Evolutionary conservation across 257 asterid species (phyloP), one percentile per base, ranked within the genome.

Genomic region (Solanum chmielewskii): DNA sequence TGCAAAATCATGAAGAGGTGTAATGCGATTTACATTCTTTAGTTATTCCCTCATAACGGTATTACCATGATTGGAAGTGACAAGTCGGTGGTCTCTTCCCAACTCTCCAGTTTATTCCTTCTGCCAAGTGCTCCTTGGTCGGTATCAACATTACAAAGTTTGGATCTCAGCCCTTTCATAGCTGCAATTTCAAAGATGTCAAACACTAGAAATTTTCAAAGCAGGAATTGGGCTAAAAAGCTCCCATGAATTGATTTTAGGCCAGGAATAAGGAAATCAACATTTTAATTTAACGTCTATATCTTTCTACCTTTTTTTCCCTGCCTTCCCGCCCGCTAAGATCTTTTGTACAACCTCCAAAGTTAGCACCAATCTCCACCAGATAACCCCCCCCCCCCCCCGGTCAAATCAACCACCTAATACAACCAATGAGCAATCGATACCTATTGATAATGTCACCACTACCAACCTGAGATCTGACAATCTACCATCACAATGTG

Each of bases 101-200:
- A 85, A 62, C 87, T 91, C 93, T 91, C 98, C 99, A 96, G 41
- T 93, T 97, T 83, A 91, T 89, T 88, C 98, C 99, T 89, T 96
- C 95, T 14, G 99, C 99, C 81, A 96, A 93, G 91, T 96, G 99
- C 92, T 96, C 99, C 89, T 95, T 96, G 93, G 89, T 96, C 66
- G 98, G 98, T 11, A 98, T 96, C 90, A 95, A 88, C 99, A 96
- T 96, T 77, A 96, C 98, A 23, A 92, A 96, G 90, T 96, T 96
- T 29, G 98, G 99, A 91, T 96, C 98, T 96, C 98, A 9, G 98
- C 98, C 92, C 97, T 95, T 86, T 92, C 89, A 85, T 95, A 95
- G 86, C 99, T 96, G 98, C 85, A 47, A 80, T 80, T 80, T 80
- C 20, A 29, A 80, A 47, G 44, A 47, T 80, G 1, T 80, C 68